Evolutionary conservation across 75 land plant genomes (phyloP).

Genomic region (Pinus taeda): DNA sequence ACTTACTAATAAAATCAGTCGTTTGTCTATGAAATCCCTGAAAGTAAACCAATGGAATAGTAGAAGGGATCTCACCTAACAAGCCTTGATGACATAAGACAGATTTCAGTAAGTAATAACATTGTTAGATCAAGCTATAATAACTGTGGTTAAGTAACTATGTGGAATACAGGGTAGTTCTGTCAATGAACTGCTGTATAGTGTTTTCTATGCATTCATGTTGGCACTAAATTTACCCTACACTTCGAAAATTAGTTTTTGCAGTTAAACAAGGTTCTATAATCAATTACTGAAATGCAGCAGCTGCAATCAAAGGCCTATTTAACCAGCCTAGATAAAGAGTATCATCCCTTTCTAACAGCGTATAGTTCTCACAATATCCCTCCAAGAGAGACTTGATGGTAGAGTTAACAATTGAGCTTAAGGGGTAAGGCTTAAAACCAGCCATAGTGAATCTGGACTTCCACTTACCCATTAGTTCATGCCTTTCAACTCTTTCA

Average conservation of each 20-base stretch:
- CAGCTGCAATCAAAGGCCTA: conserved; percentile 33
- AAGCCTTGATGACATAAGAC: background rate
- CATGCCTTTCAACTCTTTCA: conserved; percentile 67
- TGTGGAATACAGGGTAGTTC: background rate
- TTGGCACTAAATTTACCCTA: background rate
- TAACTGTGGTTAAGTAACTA: background rate
- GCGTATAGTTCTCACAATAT: conserved; percentile 44
- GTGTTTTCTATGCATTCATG: background rate
- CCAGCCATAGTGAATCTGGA: conserved; percentile 62
- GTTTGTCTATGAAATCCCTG: background rate
- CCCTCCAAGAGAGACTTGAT: conserved; percentile 36
- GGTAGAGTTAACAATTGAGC: conserved; percentile 46
- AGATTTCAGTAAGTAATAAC: background rate
- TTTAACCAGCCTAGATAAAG: conserved; percentile 52
- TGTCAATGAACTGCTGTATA: background rate
- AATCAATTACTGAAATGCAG: conserved; percentile 32
- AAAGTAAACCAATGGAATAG: background rate
- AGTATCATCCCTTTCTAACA: conserved; percentile 54
- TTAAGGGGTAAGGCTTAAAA: conserved; percentile 50
- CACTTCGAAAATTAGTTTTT: background rate
- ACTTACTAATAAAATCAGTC: background rate
- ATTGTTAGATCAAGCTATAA: background rate
- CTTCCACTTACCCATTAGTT: conserved; percentile 58
- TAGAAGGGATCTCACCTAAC: background rate
- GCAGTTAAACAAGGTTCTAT: background rate